These are phyloP conservation scores for Rubia occidens DNA, from an alignment of 305 asterid genomes.

Conservation along the genomic window DNA sequence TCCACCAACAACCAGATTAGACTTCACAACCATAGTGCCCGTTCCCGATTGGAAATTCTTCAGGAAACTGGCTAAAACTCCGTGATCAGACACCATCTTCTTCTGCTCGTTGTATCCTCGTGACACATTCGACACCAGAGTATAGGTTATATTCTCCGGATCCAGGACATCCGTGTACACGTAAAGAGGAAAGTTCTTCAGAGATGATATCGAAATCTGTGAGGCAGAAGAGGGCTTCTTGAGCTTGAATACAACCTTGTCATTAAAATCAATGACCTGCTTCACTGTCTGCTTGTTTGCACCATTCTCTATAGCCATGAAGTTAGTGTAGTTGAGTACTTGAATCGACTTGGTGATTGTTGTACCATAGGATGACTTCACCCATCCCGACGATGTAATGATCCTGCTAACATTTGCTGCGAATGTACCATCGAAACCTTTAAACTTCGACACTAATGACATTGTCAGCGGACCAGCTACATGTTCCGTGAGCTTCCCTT, in stretches of 20 bases:
- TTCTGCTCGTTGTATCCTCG: constrained; percentile 43
- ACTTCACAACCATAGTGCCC: constrained; percentile 54
- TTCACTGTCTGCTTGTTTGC: constrained; percentile 54
- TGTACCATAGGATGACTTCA: constrained; percentile 64
- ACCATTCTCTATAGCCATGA: constrained; percentile 47
- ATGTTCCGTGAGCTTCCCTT: constrained; percentile 43
- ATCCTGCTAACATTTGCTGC: constrained; percentile 41
- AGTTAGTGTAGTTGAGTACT: constrained; percentile 36
- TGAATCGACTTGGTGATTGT: constrained; percentile 38
- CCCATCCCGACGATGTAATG: constrained; percentile 42
- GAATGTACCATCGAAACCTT: constrained; percentile 59
- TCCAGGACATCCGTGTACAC: constrained; percentile 32
- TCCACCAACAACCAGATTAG: constrained; percentile 40
- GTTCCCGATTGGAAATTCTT: constrained; percentile 48
- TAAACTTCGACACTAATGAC: constrained; percentile 33
- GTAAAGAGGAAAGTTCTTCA: constrained; percentile 31
- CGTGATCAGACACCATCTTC: constrained; percentile 23
- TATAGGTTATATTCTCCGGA: constrained; percentile 38
- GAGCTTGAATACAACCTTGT: constrained; percentile 27
- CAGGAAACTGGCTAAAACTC: constrained; percentile 28
- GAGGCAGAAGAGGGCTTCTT: constrained; percentile 21
- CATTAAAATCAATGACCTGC: constrained; percentile 44
- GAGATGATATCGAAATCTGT: constrained; percentile 18
- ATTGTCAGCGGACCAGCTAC: constrained; percentile 25
- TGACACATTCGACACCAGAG: constrained; percentile 42